These are phyloP conservation scores for Backusella sp. DNA, from an alignment of 192 early-diverging fungal genomes.

Conservation along the genomic window DNA sequence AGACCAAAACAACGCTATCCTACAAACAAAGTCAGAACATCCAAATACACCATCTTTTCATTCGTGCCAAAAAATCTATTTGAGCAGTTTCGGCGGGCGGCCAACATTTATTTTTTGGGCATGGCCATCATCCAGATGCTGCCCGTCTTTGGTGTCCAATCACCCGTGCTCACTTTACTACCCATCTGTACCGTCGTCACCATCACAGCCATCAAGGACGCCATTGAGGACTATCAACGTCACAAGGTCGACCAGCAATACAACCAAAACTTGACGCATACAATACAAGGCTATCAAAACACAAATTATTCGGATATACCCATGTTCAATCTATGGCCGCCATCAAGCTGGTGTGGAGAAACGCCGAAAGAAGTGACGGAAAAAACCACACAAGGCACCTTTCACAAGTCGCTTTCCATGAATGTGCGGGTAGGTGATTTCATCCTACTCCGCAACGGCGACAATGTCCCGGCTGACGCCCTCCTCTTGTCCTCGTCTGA, in stretches of 20 bases:
- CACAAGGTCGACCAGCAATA: slow-evolving; percentile 82
- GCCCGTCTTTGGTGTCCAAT: slow-evolving; percentile 76
- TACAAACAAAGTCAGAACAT: slow-evolving; percentile 82
- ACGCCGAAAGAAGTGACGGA: background rate
- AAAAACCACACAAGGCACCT: background rate
- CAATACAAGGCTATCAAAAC: slow-evolving; percentile 44
- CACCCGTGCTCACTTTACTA: slow-evolving; percentile 74
- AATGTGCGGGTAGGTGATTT: slow-evolving; percentile 86
- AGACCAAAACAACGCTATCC: slow-evolving; percentile 53
- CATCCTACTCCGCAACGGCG: slow-evolving; percentile 77
- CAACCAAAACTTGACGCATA: slow-evolving; percentile 63
- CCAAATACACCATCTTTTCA: slow-evolving; percentile 84
- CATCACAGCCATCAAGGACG: slow-evolving; percentile 86
- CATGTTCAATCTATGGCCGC: background rate
- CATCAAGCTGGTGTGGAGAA: background rate
- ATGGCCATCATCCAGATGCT: slow-evolving; percentile 82
- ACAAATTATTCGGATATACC: slow-evolving; percentile 39
- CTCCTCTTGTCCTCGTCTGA: slow-evolving; percentile 80
- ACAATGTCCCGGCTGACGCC: slow-evolving; percentile 83
- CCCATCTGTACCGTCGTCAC: slow-evolving; percentile 83
- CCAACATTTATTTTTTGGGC: slow-evolving; percentile 87
- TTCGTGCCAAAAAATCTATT: slow-evolving; percentile 93
- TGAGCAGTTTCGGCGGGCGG: slow-evolving; percentile 85
- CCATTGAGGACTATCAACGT: slow-evolving; percentile 83
- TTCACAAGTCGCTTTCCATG: slow-evolving; percentile 24